Base-by-base conservation (phyloP, 1,284 basidiomycete species). In the Mycena citricolor region DNA sequence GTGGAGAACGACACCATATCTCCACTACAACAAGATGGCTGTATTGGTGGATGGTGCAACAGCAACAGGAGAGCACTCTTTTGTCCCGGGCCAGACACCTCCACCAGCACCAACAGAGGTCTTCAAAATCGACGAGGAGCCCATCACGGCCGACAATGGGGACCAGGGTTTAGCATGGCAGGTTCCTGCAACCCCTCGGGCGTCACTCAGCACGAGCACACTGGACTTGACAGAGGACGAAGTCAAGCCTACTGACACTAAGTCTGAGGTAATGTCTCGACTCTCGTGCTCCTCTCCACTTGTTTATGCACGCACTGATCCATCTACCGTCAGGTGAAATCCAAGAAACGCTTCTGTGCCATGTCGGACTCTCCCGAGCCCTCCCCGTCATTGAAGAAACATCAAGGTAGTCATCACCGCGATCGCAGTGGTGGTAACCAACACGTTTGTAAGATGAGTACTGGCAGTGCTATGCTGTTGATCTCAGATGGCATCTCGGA, bases 391-490 rank as follows among this genome's bases (percentile, higher is more conserved):
- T n/a, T n/a, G n/a, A n/a, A n/a, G n/a, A n/a, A n/a, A n/a, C n/a
- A n/a, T n/a, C 8, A 33, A 3, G 12, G 26, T 29, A 29, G 10
- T 10, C 26, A 1, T 12, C 26, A 44, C 12, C 42, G 42, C n/a
- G 35, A 19, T 5, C 26, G 35, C 11, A 31, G 21, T 1, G 42
- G 38, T 20, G 42, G 42, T n/a, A n/a, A n/a, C n/a, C n/a, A n/a
- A 3, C 42, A 43, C 13, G 42, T 34, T 5, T 31, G 30, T 16
- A 44, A 43, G 34, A 33, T 35, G 2, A 43, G 42, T 20, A 25
- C 16, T n/a, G 35, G 42, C 4, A 34, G 39, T 21, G 43, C 43
- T 2, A 11, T 45, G 12, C 21, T 45, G 22, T 35, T 37, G 3
- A 28, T 45, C 10, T 45, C 43, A 4, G 21, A 43, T 8, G 30